These are phyloP conservation scores for Talaromyces amestolkiae DNA, from an alignment of 2,329 filamentous ascomycete species.

Conservation along the genomic window DNA sequence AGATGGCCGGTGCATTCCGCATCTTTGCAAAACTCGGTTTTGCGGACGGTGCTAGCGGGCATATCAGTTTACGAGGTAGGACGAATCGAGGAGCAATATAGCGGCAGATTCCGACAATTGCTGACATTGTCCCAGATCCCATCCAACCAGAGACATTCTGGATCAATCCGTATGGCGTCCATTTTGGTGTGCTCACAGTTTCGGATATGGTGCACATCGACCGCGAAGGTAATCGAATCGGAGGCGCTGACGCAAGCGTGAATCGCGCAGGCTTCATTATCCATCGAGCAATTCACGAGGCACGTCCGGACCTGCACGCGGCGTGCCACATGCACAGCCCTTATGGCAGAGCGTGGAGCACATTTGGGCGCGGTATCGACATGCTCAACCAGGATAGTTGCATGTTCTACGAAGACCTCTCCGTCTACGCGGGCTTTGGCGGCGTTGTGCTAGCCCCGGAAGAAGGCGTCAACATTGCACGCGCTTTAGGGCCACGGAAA, in stretches of 20 bases:
- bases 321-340: conserved; percentile 48
- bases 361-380: conserved; percentile 44
- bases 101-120: neutral
- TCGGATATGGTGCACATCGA: conserved; percentile 49
- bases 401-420: conserved; percentile 29
- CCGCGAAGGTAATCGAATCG: conserved; percentile 43
- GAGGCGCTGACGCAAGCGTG: conserved; percentile 39
- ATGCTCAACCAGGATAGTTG: conserved; percentile 42
- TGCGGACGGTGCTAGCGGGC: conserved; percentile 23
- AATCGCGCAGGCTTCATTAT: conserved; percentile 51
- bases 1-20: conserved; percentile 25
- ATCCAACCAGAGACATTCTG: conserved; percentile 30
- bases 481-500: conserved; percentile 24
- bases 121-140: conserved; percentile 22
- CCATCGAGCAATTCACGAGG: conserved; percentile 47
- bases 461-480: conserved; percentile 47
- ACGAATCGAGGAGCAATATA: neutral
- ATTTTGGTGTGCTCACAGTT: conserved; percentile 46
- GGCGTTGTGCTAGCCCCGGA: conserved; percentile 47
- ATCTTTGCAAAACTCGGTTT: conserved; percentile 26
- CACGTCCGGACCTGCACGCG: conserved; percentile 46
- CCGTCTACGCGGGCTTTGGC: conserved; percentile 45
- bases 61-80: conserved; percentile 23
- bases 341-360: conserved; percentile 45
- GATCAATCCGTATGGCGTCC: conserved; percentile 44